Evolutionary conservation across 768 basidiomycete species (phyloP).

Genomic region (Rubroboletus pulcherrimus): DNA sequence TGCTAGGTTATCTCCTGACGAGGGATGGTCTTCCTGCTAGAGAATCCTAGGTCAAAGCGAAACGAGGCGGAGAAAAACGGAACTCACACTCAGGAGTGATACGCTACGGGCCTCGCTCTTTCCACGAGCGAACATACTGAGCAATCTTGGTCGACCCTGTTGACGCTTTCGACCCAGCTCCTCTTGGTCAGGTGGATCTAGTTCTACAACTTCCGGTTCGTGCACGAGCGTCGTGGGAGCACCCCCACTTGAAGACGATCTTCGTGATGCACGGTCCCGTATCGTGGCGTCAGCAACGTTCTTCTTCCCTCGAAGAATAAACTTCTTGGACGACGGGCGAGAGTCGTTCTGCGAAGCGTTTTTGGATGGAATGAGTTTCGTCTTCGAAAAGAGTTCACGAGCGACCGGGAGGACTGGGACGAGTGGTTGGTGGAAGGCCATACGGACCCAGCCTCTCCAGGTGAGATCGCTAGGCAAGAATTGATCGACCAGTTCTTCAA

Average conservation of each 20-base stretch:
- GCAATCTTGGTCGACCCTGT: constrained; percentile 29
- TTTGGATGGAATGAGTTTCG: constrained; percentile 57
- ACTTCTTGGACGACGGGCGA: constrained; percentile 22
- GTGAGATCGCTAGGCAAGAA: constrained; percentile 75
- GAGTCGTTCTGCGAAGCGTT: constrained; percentile 28
- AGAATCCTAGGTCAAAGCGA: background rate
- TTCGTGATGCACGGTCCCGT: constrained; percentile 11
- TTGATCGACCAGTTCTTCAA: constrained; percentile 75
- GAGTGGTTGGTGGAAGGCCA: constrained; percentile 77
- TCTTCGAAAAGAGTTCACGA: constrained; percentile 73
- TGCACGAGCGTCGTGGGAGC: constrained; percentile 30
- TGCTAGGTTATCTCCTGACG: constrained; percentile 1
- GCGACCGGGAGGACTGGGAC: constrained; percentile 77
- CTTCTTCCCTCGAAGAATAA: constrained; percentile 18
- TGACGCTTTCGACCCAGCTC: constrained; percentile 12
- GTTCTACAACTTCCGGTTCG: constrained; percentile 40
- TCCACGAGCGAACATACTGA: constrained; percentile 28
- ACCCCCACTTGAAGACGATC: constrained; percentile 21
- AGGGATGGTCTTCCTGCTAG: constrained; percentile 4
- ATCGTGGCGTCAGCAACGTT: constrained; percentile 11
- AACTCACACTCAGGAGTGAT: constrained; percentile 14
- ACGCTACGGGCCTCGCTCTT: constrained; percentile 11
- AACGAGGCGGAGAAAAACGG: background rate
- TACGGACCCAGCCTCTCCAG: constrained; percentile 81
- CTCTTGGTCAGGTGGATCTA: constrained; percentile 15